A percentile compares a stretch with the other conserved stretches of the same genome.
phyloP scores from a whole-genome alignment of 2,329 filamentous ascomycete genomes.

The Thermoascus crustaceus region DNA sequence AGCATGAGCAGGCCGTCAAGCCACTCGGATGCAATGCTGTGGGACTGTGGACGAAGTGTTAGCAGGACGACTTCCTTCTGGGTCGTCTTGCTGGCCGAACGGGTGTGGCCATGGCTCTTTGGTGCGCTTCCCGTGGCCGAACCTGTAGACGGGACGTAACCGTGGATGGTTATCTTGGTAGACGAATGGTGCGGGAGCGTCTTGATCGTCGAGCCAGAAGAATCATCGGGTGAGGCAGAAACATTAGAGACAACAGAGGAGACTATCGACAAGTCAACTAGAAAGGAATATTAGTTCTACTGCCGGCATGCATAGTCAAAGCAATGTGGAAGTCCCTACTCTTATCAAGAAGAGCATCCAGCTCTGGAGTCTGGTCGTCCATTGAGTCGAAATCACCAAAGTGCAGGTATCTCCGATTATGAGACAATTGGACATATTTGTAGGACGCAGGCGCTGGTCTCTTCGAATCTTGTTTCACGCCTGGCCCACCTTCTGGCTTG shows the following conservation, averaged over 20 bases:
- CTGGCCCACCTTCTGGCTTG: slow-evolving; percentile 40
- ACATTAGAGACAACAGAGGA: slow-evolving; percentile 94
- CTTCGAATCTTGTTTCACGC: slow-evolving; percentile 34
- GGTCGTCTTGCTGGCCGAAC: slow-evolving; percentile 25
- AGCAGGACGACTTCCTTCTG: slow-evolving; percentile 65
- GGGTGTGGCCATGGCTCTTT: slow-evolving; percentile 24
- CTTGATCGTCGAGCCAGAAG: slow-evolving; percentile 42
- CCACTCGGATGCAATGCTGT: slow-evolving; percentile 89
- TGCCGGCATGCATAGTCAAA: slow-evolving; percentile 1
- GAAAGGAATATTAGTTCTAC: slow-evolving; percentile 5
- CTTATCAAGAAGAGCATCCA: slow-evolving; percentile 69
- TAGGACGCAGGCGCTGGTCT: slow-evolving; percentile 50
- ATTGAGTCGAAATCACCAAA: slow-evolving; percentile 74
- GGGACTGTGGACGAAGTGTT: slow-evolving; percentile 70
- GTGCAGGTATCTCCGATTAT: slow-evolving; percentile 83
- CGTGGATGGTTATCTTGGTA: slow-evolving; percentile 89
- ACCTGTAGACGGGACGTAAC: slow-evolving; percentile 43
- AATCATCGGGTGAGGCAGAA: slow-evolving; percentile 52
- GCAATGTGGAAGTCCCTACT: slow-evolving; percentile 35
- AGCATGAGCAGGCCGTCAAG: slow-evolving; percentile 92
- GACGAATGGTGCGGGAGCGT: slow-evolving; percentile 29
- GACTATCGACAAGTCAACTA: slow-evolving; percentile 74
- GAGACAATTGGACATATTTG: slow-evolving; percentile 80
- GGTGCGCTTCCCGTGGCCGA: slow-evolving; percentile 22
- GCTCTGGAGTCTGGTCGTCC: slow-evolving; percentile 55